A percentile compares a stretch with the other conserved stretches of the same genome.
Conservation (phyloP, 176 grass and related monocot species). For the Hyparrhenia diplandra region DNA sequence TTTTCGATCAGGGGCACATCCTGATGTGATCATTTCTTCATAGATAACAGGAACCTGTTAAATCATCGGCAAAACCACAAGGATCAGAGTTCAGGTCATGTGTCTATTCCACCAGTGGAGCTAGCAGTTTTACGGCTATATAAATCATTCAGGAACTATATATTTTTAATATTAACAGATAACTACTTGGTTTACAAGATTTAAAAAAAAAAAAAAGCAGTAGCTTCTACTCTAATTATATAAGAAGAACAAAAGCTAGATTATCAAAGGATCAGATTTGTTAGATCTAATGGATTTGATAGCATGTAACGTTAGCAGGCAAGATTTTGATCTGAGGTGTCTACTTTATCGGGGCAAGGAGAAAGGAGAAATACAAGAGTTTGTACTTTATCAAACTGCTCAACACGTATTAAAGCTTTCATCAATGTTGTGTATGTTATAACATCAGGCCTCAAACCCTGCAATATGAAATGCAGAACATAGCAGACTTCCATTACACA, state of each 20-base stretch:
- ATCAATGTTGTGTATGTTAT: slow-evolving; percentile 97
- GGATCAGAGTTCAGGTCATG: slow-evolving; percentile 18
- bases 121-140: background rate
- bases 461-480: slow-evolving; percentile 24
- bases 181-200: background rate
- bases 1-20: slow-evolving; percentile 90
- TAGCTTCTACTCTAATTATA: background rate
- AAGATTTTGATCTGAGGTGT: slow-evolving; percentile 4
- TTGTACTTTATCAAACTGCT: slow-evolving; percentile 81
- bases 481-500: background rate
- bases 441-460: slow-evolving; percentile 91
- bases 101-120: background rate
- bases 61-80: background rate
- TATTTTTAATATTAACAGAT: background rate
- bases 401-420: slow-evolving; percentile 95
- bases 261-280: background rate
- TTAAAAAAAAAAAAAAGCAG: background rate
- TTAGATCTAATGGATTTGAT: background rate
- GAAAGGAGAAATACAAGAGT: background rate
- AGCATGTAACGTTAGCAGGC: background rate
- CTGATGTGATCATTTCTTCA: slow-evolving; percentile 95
- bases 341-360: background rate
- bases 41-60: slow-evolving; percentile 83
- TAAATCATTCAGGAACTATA: background rate
- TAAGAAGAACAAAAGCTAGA: background rate